Conservation (phyloP, 1,284 basidiomycete genomes). For the Spongispora temasekensis region DNA sequence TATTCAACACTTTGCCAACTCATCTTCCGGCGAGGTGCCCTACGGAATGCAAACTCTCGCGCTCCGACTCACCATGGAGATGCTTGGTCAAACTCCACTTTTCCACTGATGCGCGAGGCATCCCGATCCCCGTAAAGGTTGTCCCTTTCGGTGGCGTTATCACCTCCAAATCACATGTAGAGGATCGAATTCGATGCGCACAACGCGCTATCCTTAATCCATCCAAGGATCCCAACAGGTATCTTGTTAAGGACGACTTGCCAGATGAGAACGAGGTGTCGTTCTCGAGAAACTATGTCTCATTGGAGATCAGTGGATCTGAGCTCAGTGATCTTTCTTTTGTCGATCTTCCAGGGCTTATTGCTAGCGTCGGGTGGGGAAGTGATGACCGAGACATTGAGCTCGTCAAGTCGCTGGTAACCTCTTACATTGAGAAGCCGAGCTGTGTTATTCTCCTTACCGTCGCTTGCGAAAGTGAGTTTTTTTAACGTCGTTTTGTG, state of each 20-base stretch:
- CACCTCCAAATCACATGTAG: slow-evolving; percentile 52
- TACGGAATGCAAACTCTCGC: slow-evolving; percentile 63
- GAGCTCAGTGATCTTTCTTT: slow-evolving; percentile 75
- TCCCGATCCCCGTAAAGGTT: slow-evolving; percentile 41
- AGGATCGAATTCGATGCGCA: slow-evolving; percentile 66
- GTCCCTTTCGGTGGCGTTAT: slow-evolving; percentile 57
- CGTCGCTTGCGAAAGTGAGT: slow-evolving; percentile 69
- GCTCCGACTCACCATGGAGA: slow-evolving; percentile 50
- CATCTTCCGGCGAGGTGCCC: slow-evolving; percentile 55
- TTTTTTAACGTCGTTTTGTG: background rate
- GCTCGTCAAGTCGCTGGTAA: slow-evolving; percentile 62
- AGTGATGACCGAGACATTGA: slow-evolving; percentile 58
- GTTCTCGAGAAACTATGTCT: slow-evolving; percentile 67
- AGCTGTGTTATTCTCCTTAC: slow-evolving; percentile 72
- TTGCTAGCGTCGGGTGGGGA: slow-evolving; percentile 55
- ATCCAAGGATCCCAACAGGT: slow-evolving; percentile 32
- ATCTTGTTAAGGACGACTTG: slow-evolving; percentile 43
- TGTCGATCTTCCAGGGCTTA: slow-evolving; percentile 55
- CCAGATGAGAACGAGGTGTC: slow-evolving; percentile 41
- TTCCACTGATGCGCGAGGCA: slow-evolving; percentile 47
- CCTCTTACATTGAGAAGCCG: slow-evolving; percentile 58
- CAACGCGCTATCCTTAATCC: slow-evolving; percentile 76
- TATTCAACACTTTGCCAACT: background rate
- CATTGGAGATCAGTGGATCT: slow-evolving; percentile 64
- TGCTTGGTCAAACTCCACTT: slow-evolving; percentile 62